Base-by-base conservation (phyloP, 495 filamentous ascomycete species). In the Margaritispora aquatica region DNA sequence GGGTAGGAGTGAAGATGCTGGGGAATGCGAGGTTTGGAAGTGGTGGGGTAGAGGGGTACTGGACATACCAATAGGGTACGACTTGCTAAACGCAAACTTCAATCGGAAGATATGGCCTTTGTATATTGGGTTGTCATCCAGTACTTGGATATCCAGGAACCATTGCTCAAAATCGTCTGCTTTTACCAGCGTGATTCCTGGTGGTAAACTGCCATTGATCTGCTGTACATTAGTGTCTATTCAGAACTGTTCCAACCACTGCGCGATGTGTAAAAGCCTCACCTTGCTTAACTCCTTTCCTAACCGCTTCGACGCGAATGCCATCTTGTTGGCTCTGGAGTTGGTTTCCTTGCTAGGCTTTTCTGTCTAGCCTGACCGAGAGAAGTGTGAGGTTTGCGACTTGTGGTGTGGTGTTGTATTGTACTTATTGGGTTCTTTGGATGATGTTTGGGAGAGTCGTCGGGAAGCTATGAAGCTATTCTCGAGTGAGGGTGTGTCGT, bases 61-160 rank as follows among this genome's bases (percentile, higher is more conserved):
- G 1, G 9, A 60, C 70, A 29, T 80, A 92, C 92, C 92, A 61
- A 98, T 98, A 52, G 94, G 94, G 69, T 98, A 98, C 67, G 81
- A 85, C 9, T 76, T 76, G 62, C 78, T 81, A 68, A 99, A 99
- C 20, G 79, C 84, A 70, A 97, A 96, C 66, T 89, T 92, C 38
- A 99, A 76, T 38, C 95, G 80, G 74, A 89, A 97, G 19, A 73
- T 87, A 68, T 99, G 78, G 70, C 84, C 78, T 19, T 77, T 72
- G 73, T 99, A 99, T 44, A 99, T 74, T 15, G 94, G 93, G 66
- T 99, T 99, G 58, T 85, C 76, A 70, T 97, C 93, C 1, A 97
- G 80, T 38, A 99, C 91, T 55, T 79, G 73, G 60, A 99, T 96
- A 69, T 99, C 94, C 74, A 99, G 85, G 22, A 86, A 78, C 95